Evolutionary conservation across 768 basidiomycete genomes (phyloP).

Genomic region (Boletellus emodensis): DNA sequence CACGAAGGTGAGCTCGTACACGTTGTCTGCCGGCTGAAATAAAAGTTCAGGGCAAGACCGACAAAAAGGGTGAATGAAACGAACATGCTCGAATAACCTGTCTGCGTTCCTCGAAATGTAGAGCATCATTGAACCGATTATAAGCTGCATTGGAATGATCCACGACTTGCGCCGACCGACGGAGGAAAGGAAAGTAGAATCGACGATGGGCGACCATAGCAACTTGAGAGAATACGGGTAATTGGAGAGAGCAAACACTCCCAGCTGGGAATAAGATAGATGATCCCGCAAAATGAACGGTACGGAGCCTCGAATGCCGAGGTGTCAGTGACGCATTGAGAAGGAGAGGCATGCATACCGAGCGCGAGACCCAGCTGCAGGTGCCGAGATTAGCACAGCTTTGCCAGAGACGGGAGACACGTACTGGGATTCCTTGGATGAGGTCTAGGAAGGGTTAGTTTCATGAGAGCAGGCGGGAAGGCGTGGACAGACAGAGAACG

Average conservation of each 20-base stretch:
- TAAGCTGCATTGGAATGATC: conserved; percentile 96
- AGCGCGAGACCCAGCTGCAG: conserved; percentile 81
- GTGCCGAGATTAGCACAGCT: conserved; percentile 4
- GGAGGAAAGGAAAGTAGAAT: conserved; percentile 77
- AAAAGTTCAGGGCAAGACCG: conserved; percentile 8
- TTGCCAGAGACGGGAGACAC: conserved; percentile 28
- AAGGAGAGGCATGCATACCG: conserved; percentile 40
- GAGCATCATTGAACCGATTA: conserved; percentile 81
- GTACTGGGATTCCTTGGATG: conserved; percentile 87
- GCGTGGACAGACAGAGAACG: conserved; percentile 69
- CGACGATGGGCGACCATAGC: conserved; percentile 96
- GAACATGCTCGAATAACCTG: conserved; percentile 73
- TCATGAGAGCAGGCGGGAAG: conserved; percentile 7
- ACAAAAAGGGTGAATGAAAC: conserved; percentile 12
- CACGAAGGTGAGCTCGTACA: conserved; percentile 71
- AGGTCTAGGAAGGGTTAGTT: conserved; percentile 45
- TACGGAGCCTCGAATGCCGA: conserved; percentile 65
- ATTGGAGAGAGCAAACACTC: conserved; percentile 85
- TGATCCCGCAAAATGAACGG: conserved; percentile 95
- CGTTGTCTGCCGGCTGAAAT: conserved; percentile 73
- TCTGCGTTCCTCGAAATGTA: conserved; percentile 73
- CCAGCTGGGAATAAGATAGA: conserved; percentile 95
- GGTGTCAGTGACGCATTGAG: conserved; percentile 3
- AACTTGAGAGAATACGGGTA: conserved; percentile 97
- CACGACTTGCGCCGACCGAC: conserved; percentile 96